Base-by-base conservation (phyloP, 2,329 filamentous ascomycete species). In the Paraphoma sp. region DNA sequence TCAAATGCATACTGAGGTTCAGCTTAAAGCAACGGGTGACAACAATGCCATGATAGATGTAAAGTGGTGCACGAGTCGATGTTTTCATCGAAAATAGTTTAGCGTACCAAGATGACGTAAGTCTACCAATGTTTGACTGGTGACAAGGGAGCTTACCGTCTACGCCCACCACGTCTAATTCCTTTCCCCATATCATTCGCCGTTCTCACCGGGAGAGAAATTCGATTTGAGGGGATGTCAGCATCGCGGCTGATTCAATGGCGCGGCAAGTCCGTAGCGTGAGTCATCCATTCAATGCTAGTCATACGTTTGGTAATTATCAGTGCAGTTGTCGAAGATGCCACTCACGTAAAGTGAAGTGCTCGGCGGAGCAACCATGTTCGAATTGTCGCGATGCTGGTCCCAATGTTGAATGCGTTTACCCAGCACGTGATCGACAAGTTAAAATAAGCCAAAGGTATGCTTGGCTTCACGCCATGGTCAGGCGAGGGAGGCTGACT, bases 321-420 rank as follows among this genome's bases (percentile, higher is more conserved):
- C 23, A 23, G 5, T 23, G n/a, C 33, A 38, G 33, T n/a, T 47
- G 45, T 28, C 45, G 28, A 3, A 47, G 55, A 61, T 71, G 68
- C 43, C 70, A 72, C 31, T 56, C 69, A 29, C 63, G 65, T 38
- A 76, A 76, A 49, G 63, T 75, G 36, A 75, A 73, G 59, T 77
- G 73, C 54, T 68, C 69, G n/a, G 72, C 72, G 6, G 73, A 65
- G 1, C 60, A 63, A 5, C 74, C 74, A n/a, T 76, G 74, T 54
- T 57, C 61, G 6, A 67, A 63, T 18, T 77, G 74, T 45, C 52
- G 56, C 16, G 51, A 60, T n/a, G 45, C 64, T 8, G 59, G 67
- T 16, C 48, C 56, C 10, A 33, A 42, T 4, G 31, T 55, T 45
- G 64, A 69, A 53, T 74, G 69, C 42, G 45, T 47, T 4, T 72